Base-by-base conservation (phyloP, 1,139 yeast genomes). In the Komagataea norvegica region DNA sequence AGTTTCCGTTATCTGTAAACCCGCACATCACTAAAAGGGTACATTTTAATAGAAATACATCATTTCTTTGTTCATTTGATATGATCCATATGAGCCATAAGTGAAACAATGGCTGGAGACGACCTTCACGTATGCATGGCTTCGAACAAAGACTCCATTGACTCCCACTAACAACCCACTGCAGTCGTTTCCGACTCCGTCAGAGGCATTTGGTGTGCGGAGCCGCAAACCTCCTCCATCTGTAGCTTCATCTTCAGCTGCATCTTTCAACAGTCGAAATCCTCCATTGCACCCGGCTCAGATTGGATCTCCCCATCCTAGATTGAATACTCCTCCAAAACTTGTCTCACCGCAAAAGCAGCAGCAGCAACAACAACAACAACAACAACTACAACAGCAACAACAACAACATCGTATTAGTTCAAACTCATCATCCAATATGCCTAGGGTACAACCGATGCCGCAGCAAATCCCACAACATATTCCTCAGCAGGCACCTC, bases 131-230 rank as follows among this genome's bases (percentile, higher is more conserved):
- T 51, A 36, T 18, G 54, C 38, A 0, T 6, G 6, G 14, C 11
- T 10, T 15, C n/a, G 23, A 16, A 15, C 5, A 6, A 15, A 11
- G 9, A 5, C 16, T 27, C 14, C n/a, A 10, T 10, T 9, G 17
- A 13, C 15, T 8, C 5, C 8, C n/a, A 29, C 42, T 40, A 40
- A 41, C 47, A n/a, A 29, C 8, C 15, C 11, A 7, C 2, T 32
- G 3, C 29, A 53, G 59, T 49, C 50, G 26, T 56, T 55, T 33
- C 60, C 60, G 4, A 56, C 60, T 3, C 60, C 60, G 1, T 50
- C 53, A 5, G 56, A 55, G 33, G 60, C 59, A 6, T 56, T 55
- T 45, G 55, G 55, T 2, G 37, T 33, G 16, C 48, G 26, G 23
- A 36, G 16, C 40, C 37, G 26, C 29, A 33, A 27, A 13, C 32